A percentile compares a stretch with the other conserved stretches of the same genome.
These are phyloP conservation scores for Xanthoconium stramineum DNA, from an alignment of 768 basidiomycete genomes.

Conservation along the genomic window DNA sequence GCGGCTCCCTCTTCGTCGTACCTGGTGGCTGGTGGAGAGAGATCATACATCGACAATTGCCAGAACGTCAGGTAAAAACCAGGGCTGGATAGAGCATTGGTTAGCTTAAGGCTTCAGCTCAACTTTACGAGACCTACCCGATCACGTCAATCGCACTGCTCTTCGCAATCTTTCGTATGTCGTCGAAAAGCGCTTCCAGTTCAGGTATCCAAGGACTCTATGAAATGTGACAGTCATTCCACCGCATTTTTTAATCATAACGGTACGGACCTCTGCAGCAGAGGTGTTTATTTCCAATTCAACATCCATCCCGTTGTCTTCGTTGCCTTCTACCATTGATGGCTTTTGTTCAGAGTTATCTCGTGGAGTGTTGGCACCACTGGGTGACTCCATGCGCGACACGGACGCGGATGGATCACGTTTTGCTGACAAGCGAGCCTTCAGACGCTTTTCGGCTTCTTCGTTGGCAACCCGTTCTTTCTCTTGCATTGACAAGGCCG, in stretches of 20 bases:
- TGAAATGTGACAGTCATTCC: constrained; percentile 1
- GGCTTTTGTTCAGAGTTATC: constrained; percentile 26
- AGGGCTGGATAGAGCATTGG: constrained; percentile 48
- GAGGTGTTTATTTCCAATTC: constrained; percentile 34
- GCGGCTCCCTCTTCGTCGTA: constrained; percentile 77
- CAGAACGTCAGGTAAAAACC: constrained; percentile 96
- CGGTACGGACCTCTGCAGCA: constrained; percentile 23
- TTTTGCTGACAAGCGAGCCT: constrained; percentile 71
- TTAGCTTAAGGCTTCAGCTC: constrained; percentile 3
- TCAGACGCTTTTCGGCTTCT: constrained; percentile 77
- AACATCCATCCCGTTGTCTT: constrained; percentile 54
- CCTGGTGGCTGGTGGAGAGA: constrained; percentile 67
- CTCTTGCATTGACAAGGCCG: constrained; percentile 63
- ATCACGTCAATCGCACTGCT: constrained; percentile 60
- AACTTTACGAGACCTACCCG: constrained; percentile 49
- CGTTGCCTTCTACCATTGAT: constrained; percentile 32
- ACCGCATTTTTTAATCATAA: background rate
- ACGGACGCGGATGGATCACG: constrained; percentile 56
- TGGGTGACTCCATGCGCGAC: constrained; percentile 67
- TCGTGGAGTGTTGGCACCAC: constrained; percentile 30
- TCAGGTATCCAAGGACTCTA: constrained; percentile 81
- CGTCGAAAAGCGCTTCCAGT: constrained; percentile 68
- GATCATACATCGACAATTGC: constrained; percentile 91
- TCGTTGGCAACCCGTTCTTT: constrained; percentile 67
- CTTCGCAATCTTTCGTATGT: constrained; percentile 71